Conservation (phyloP, 305 asterid species). For the Fraxinus platypoda region DNA sequence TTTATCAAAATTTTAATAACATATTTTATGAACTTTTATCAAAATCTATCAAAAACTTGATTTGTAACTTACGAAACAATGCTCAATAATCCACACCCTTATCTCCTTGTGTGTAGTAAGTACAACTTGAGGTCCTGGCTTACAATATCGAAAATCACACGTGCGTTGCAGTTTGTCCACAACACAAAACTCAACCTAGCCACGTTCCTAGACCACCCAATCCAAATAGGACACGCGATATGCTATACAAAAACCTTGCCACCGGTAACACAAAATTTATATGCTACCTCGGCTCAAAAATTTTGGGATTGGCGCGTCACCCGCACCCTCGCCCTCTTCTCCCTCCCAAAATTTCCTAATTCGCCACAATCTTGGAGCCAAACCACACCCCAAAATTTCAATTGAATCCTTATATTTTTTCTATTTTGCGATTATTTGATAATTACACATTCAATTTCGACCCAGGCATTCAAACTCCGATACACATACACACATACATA, state of each 20-base stretch:
- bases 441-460: not conserved
- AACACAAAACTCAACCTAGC: not conserved
- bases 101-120: not conserved
- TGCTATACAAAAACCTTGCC: not conserved
- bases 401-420: slow-evolving; percentile 9
- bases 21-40: no score
- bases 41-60: no score
- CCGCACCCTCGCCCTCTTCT: slow-evolving; percentile 14
- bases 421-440: not conserved
- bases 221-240: not conserved
- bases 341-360: slow-evolving; percentile 40
- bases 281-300: slow-evolving; percentile 33
- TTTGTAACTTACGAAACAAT: no score
- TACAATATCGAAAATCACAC: not conserved
- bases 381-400: slow-evolving; percentile 37
- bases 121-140: not conserved
- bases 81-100: no score
- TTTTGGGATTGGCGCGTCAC: slow-evolving; percentile 47
- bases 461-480: slow-evolving; percentile 20
- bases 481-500: slow-evolving; percentile 22
- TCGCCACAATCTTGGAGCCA: slow-evolving; percentile 66
- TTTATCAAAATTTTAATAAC: no score
- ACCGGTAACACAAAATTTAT: slow-evolving; percentile 9
- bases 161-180: not conserved
- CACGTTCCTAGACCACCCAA: not conserved